These are phyloP conservation scores for Kurtzmaniella quercitrusa DNA, from an alignment of 1,139 yeast genomes.

Conservation along the genomic window DNA sequence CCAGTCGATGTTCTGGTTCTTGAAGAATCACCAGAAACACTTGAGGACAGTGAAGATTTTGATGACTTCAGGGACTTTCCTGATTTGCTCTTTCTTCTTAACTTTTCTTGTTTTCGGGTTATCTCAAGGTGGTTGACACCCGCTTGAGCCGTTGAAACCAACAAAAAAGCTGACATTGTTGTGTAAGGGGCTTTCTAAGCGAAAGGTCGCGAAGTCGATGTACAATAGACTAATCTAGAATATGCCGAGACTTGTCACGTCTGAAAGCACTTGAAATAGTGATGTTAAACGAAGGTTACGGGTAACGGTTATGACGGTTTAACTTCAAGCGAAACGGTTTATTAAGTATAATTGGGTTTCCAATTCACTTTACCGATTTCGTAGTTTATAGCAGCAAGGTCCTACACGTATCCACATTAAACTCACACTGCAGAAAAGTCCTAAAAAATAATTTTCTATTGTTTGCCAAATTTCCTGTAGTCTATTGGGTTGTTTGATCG, in stretches of 20 bases:
- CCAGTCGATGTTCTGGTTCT: neutral
- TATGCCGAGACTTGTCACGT: too few relatives aligned
- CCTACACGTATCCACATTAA: neutral
- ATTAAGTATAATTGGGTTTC: neutral
- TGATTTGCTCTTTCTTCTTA: neutral
- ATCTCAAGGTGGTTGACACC: neutral
- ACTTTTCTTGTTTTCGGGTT: neutral
- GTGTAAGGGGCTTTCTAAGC: neutral
- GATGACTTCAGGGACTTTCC: neutral
- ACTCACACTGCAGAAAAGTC: neutral
- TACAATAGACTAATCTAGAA: too few relatives aligned
- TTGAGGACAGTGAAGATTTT: neutral
- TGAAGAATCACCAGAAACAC: neutral
- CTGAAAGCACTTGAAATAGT: too few relatives aligned
- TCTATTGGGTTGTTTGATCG: neutral
- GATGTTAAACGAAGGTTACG: too few relatives aligned
- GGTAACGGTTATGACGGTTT: too few relatives aligned
- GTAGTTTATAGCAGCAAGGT: neutral
- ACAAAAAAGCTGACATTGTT: constrained; percentile 1
- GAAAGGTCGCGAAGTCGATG: too few relatives aligned
- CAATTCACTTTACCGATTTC: neutral
- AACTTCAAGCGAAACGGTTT: neutral
- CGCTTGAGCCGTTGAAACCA: constrained; percentile 1
- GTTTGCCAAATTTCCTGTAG: neutral
- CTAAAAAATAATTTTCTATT: neutral